Evolutionary conservation across 2,329 filamentous ascomycete genomes (phyloP).

Genomic region (Neofusicoccum sp.): DNA sequence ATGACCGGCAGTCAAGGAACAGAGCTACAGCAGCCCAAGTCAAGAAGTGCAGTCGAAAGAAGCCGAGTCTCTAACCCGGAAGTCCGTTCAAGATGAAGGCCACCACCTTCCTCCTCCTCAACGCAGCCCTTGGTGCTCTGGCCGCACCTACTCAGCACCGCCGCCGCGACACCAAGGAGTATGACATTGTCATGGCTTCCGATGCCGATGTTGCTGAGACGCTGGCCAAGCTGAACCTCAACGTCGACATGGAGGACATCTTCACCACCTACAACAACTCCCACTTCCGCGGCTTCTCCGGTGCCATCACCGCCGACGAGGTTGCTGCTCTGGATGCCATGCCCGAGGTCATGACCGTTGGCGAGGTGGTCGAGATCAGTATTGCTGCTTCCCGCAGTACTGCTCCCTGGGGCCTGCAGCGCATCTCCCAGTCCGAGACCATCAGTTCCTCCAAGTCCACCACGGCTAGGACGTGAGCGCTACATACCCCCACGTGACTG

Average conservation of each 20-base stretch:
- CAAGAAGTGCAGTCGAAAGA: neutral
- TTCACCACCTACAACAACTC: constrained; percentile 5
- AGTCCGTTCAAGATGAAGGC: neutral
- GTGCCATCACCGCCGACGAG: neutral
- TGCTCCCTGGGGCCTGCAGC: constrained; percentile 30
- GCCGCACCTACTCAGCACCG: neutral
- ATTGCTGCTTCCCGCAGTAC: neutral
- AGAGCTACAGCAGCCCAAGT: neutral
- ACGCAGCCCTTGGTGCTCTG: neutral
- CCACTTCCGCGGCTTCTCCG: constrained; percentile 10
- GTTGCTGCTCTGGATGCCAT: neutral
- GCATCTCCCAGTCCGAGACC: constrained; percentile 26
- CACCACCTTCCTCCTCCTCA: neutral
- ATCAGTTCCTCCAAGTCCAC: neutral
- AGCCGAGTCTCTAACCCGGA: neutral
- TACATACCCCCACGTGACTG: neutral
- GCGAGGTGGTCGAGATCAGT: neutral
- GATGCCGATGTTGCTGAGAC: neutral
- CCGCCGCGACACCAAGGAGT: neutral
- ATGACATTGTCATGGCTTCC: constrained; percentile 1
- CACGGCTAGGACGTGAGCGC: neutral
- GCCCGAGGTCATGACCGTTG: neutral
- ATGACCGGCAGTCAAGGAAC: neutral
- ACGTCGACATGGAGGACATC: neutral
- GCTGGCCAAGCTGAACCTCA: neutral